Evolutionary conservation across 1,139 yeast species (phyloP).

Genomic region (Suhomyces wounanorum): DNA sequence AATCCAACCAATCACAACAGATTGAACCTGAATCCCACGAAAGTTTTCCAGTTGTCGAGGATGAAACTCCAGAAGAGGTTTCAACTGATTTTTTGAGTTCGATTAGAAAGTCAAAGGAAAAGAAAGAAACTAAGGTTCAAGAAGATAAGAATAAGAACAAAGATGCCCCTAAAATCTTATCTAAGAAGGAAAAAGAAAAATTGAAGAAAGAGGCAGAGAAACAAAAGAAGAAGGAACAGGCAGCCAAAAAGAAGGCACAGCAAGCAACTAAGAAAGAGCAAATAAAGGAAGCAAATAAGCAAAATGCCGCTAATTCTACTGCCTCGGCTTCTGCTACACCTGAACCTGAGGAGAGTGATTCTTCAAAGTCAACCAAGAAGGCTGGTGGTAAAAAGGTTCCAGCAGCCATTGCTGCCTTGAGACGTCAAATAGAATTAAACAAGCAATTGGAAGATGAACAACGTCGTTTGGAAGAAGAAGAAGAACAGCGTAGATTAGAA

Average conservation of each 20-base stretch:
- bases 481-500: constrained; percentile 62
- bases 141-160: constrained; percentile 46
- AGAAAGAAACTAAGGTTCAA: constrained; percentile 62
- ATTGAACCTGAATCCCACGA: constrained; percentile 23
- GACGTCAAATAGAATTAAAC: constrained; percentile 81
- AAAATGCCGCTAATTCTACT: constrained; percentile 52
- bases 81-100: constrained; percentile 78
- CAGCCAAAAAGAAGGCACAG: constrained; percentile 75
- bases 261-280: constrained; percentile 65
- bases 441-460: constrained; percentile 81
- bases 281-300: constrained; percentile 63
- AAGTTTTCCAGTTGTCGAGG: constrained; percentile 23
- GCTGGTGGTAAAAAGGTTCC: constrained; percentile 73
- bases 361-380: constrained; percentile 37
- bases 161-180: constrained; percentile 73
- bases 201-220: constrained; percentile 98
- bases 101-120: constrained; percentile 74
- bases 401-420: constrained; percentile 79
- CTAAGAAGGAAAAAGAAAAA: constrained; percentile 96
- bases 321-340: constrained; percentile 29
- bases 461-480: constrained; percentile 65
- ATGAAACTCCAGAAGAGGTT: constrained; percentile 32
- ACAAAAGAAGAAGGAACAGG: constrained; percentile 87
- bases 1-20: constrained; percentile 58
- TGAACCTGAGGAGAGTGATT: constrained; percentile 25